A percentile compares a stretch with the other conserved stretches of the same genome.
phyloP scores from a whole-genome alignment of 2,329 filamentous ascomycete genomes.

The Madurella mycetomatis region DNA sequence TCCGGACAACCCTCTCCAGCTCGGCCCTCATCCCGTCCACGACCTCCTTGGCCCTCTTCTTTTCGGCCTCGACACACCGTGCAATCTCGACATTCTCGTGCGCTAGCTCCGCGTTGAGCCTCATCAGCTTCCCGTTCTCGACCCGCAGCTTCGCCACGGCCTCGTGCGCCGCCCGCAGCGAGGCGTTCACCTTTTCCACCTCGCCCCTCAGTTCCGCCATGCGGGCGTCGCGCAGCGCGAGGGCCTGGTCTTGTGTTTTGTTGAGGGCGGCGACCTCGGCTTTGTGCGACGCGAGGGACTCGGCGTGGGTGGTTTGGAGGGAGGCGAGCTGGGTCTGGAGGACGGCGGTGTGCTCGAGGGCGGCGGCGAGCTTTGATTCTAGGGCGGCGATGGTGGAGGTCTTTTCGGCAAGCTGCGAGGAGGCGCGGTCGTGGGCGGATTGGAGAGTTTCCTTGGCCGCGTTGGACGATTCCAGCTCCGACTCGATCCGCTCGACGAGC shows the following conservation, averaged over 20 bases:
- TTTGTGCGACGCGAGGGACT: slow-evolving; percentile 28
- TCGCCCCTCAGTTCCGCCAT: slow-evolving; percentile 47
- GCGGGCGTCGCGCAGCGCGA: slow-evolving; percentile 48
- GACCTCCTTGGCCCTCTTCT: slow-evolving; percentile 38
- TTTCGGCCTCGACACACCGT: slow-evolving; percentile 36
- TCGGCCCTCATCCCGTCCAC: slow-evolving; percentile 50
- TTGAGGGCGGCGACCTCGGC: slow-evolving; percentile 33
- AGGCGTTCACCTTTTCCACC: slow-evolving; percentile 43
- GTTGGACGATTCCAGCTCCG: slow-evolving; percentile 24
- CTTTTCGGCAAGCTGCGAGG: slow-evolving; percentile 33
- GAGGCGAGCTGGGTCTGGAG: slow-evolving; percentile 39
- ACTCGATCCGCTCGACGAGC: slow-evolving; percentile 47
- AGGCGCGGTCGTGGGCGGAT: slow-evolving; percentile 31
- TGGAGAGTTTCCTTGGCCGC: slow-evolving; percentile 23
- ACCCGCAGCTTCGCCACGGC: slow-evolving; percentile 42
- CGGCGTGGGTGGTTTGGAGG: slow-evolving; percentile 31
- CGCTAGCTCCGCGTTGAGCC: slow-evolving; percentile 32
- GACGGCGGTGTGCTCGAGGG: slow-evolving; percentile 36
- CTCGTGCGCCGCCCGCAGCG: slow-evolving; percentile 45
- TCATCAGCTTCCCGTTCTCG: slow-evolving; percentile 41
- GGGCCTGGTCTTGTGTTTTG: slow-evolving; percentile 40
- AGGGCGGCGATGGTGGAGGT: slow-evolving; percentile 38
- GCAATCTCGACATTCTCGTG: slow-evolving; percentile 42
- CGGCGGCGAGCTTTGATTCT: slow-evolving; percentile 41
- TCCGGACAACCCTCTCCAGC: slow-evolving; percentile 44